Percentiles rank a stretch among this genome's conserved stretches.
Evolutionary conservation across 108 stramenopile genomes (phyloP).

Genomic region (Cyclostephanos tholiformis): DNA sequence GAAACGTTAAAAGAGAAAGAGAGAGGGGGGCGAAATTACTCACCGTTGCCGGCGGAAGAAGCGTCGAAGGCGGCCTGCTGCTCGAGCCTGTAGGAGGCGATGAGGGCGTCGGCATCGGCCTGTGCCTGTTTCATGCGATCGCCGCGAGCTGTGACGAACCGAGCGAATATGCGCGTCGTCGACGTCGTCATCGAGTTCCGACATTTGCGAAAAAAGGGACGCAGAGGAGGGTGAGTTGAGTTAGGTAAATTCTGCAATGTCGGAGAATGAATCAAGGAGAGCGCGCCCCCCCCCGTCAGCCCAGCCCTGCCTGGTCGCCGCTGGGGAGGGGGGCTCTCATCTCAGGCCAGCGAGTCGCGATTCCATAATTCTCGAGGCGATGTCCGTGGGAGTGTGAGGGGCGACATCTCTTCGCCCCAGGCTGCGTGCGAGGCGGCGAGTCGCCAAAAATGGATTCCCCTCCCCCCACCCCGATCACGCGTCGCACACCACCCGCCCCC

Average conservation of each 20-base stretch:
- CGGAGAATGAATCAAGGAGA: background rate
- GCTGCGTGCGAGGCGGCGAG: background rate
- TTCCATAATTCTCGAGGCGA: too few relatives aligned
- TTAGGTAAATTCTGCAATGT: background rate
- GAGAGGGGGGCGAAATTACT: slow-evolving; percentile 4
- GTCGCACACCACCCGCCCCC: background rate
- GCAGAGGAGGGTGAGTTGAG: background rate
- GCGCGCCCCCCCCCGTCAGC: background rate
- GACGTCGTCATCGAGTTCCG: background rate
- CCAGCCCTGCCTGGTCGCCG: too few relatives aligned
- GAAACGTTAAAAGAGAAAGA: too few relatives aligned
- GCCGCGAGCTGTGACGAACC: slow-evolving; percentile 67
- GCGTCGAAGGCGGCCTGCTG: slow-evolving; percentile 93
- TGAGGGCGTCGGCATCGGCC: slow-evolving; percentile 83
- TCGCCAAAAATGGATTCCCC: background rate
- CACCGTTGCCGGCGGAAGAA: slow-evolving; percentile 60
- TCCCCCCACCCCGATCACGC: background rate
- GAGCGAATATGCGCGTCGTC: background rate
- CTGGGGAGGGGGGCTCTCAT: too few relatives aligned
- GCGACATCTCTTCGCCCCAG: background rate
- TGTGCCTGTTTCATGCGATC: slow-evolving; percentile 95
- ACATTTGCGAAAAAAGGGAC: slow-evolving; percentile 1
- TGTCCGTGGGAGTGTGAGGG: background rate
- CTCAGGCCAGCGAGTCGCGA: too few relatives aligned
- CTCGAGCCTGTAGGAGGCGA: slow-evolving; percentile 83